phyloP scores from a whole-genome alignment of 2,329 filamentous ascomycete genomes.

The Aspergillus awamori region DNA sequence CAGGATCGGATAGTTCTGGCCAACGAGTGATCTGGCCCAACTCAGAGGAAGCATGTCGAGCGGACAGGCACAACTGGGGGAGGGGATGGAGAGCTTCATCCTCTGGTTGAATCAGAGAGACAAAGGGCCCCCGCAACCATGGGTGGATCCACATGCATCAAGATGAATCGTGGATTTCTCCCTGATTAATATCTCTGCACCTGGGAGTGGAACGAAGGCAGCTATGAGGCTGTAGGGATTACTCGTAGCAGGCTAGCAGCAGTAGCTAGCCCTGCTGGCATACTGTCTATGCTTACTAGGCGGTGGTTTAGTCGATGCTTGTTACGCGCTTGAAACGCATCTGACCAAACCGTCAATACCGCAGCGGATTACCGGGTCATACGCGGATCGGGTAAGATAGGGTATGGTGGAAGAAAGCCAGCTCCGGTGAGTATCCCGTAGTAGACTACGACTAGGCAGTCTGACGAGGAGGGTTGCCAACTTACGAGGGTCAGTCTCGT shows the following conservation, averaged over 20 bases:
- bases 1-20: background rate
- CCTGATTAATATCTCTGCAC: constrained; percentile 9
- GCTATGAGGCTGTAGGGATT: constrained; percentile 13
- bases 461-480: background rate
- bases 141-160: constrained; percentile 13
- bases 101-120: constrained; percentile 2
- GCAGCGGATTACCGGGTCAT: constrained; percentile 16
- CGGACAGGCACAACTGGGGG: background rate
- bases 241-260: background rate
- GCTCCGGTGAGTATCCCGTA: constrained; percentile 16
- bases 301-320: constrained; percentile 7
- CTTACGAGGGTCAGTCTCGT: background rate
- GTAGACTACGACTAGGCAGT: no score
- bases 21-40: background rate
- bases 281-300: background rate
- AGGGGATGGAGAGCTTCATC: background rate
- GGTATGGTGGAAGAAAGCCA: constrained; percentile 13
- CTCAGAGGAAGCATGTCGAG: background rate
- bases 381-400: constrained; percentile 30
- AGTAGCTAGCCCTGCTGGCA: background rate
- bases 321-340: constrained; percentile 19
- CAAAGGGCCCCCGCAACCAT: constrained; percentile 13
- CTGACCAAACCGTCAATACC: constrained; percentile 12
- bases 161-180: constrained; percentile 4
- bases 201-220: background rate